Conservation (phyloP, 2,329 filamentous ascomycete genomes). For the Ascochyta pisi region DNA sequence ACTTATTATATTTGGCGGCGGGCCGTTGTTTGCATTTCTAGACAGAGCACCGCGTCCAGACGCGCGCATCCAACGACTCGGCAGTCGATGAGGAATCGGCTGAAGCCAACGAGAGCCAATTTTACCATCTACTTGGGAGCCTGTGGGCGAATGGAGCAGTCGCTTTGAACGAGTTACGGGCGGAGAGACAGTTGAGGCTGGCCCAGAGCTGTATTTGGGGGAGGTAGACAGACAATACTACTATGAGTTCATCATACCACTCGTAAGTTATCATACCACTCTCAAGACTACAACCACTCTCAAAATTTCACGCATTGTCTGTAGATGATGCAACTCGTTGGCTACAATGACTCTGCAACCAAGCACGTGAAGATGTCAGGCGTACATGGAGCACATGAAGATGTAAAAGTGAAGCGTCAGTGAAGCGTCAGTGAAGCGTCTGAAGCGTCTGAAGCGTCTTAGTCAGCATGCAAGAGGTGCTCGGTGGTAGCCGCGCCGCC, state of each 20-base stretch:
- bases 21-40: conserved; percentile 12
- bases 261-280: too few species aligned
- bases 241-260: too few species aligned
- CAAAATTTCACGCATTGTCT: too few species aligned
- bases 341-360: too few species aligned
- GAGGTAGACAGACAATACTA: conserved; percentile 1
- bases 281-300: too few species aligned
- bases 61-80: conserved; percentile 11
- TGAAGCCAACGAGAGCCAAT: background rate
- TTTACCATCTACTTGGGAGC: conserved; percentile 1
- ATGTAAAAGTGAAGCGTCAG: too few species aligned
- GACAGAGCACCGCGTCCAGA: conserved; percentile 14
- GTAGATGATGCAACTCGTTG: too few species aligned
- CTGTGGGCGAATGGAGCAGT: conserved; percentile 5
- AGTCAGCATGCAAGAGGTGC: conserved; percentile 9
- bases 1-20: background rate
- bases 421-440: background rate
- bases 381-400: too few species aligned
- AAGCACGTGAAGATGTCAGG: too few species aligned
- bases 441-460: background rate
- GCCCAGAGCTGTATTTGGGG: conserved; percentile 7
- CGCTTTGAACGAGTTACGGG: conserved; percentile 1
- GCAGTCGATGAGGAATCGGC: conserved; percentile 7
- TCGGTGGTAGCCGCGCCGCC: conserved; percentile 7
- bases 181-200: conserved; percentile 10